Percentiles rank a stretch among this genome's conserved stretches.
Conservation (phyloP, 148 eudicot species). For the Pharnaceum exiguum region DNA sequence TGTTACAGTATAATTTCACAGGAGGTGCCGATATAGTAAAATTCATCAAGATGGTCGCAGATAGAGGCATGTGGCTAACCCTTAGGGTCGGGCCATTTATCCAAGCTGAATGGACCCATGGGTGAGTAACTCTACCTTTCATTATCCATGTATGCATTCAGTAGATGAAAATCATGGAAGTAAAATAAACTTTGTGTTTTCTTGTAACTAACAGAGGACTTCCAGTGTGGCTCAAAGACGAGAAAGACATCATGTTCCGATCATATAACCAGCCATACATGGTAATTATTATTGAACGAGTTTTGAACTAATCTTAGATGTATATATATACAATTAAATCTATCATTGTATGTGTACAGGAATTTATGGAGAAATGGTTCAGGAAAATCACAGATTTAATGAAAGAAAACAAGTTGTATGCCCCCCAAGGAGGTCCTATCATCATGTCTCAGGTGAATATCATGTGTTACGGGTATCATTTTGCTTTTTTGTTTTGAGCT, state of each 20-base stretch:
- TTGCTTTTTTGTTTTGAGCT: neutral
- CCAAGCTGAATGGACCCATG: constrained; percentile 84
- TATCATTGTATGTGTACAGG: constrained; percentile 22
- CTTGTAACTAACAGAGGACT: too few relatives aligned
- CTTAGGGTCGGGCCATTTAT: constrained; percentile 78
- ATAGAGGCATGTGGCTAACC: constrained; percentile 53
- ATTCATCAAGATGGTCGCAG: constrained; percentile 53
- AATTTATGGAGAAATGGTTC: constrained; percentile 47
- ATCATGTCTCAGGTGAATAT: constrained; percentile 60
- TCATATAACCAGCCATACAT: too few relatives aligned
- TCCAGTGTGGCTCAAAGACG: too few relatives aligned
- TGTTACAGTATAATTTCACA: constrained; percentile 53
- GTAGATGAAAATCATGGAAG: too few relatives aligned
- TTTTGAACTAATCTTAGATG: too few relatives aligned
- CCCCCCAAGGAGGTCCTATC: constrained; percentile 90
- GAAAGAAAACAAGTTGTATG: constrained; percentile 62
- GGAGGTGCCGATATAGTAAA: constrained; percentile 61
- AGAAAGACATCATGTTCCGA: too few relatives aligned
- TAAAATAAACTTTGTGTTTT: too few relatives aligned
- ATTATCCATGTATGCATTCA: too few relatives aligned
- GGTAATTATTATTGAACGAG: too few relatives aligned
- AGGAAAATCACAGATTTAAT: constrained; percentile 41
- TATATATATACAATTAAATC: neutral
- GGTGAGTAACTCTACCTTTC: constrained; percentile 33
- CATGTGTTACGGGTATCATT: neutral